Evolutionary conservation across 2,329 filamentous ascomycete genomes (phyloP), one percentile per base, ranked within the genome.

Genomic region (Sarocladium kiliense): DNA sequence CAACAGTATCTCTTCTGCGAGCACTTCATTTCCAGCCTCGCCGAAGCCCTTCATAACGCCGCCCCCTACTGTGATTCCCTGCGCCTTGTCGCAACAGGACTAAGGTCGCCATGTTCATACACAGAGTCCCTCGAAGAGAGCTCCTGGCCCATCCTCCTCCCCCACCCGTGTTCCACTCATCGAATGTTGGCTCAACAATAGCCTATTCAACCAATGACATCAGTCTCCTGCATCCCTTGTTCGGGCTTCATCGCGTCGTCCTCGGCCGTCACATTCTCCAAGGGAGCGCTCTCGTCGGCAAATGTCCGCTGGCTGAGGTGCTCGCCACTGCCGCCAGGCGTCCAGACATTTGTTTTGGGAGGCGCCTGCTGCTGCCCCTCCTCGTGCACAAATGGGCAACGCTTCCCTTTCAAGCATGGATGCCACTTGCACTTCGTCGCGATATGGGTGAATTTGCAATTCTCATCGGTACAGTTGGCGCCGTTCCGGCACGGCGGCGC

Each of bases 261-360:
- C 21, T 74, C 80, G 0, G 88, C 85, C 57, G 89, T 80, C 58
- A 95, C 84, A 53, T 89, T 74, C 72, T 96, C 90, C 67, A 90
- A 86, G 26, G 77, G 74, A 5, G 74, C 80, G 11, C 78, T 76
- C 49, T 89, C 86, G 56, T 90, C 85, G 53, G 93, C 85, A 73
- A 96, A 97, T 67, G 89, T 93, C 63, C 92, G 81, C 71, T 96
- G 90, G 66, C 91, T 96, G 51, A 96, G 85, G 68, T 96, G 90
- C 56, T 82, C 76, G 62, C 79, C 66, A 21, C 72, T 74, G 3
- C 61, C 55, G 11, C 79, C 81, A 2, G 90, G 82, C 18, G 86
- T 91, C 93, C 93, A 97, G 26, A 95, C 90, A 74, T n/a, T 96
- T 97, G 70, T 95, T 90, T 58, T 86, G 82, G 71, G 91, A 93